Conservation (phyloP, 768 basidiomycete species). For the Lentinula guzmanii region DNA sequence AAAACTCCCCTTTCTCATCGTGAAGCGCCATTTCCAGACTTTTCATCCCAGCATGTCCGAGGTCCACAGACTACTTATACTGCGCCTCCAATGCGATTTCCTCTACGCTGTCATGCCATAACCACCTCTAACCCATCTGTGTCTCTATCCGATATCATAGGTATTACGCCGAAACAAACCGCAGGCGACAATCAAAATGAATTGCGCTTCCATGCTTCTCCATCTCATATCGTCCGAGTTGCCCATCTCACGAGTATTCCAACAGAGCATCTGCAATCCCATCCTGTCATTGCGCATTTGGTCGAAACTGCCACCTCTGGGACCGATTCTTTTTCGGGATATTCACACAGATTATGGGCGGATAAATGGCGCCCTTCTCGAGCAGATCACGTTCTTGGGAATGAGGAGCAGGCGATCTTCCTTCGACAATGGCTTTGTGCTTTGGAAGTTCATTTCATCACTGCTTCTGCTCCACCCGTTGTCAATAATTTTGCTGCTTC, state of each 20-base stretch:
- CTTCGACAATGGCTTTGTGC: conserved; percentile 75
- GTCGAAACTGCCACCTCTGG: conserved; percentile 15
- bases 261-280: conserved; percentile 24
- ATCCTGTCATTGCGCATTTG: conserved; percentile 48
- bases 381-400: conserved; percentile 75
- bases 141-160: neutral
- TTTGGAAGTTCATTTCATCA: conserved; percentile 50
- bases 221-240: neutral
- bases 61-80: conserved; percentile 44
- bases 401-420: conserved; percentile 62
- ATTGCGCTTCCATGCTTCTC: neutral
- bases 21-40: conserved; percentile 42
- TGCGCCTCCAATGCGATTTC: conserved; percentile 3
- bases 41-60: conserved; percentile 52
- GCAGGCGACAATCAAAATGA: neutral
- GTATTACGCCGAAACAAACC: neutral
- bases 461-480: neutral
- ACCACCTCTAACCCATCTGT: neutral
- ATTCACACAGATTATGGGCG: conserved; percentile 52
- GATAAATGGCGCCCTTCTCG: conserved; percentile 70
- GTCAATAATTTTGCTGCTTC: conserved; percentile 1
- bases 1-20: neutral
- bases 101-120: neutral
- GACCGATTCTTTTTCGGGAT: conserved; percentile 9
- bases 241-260: conserved; percentile 20